Evolutionary conservation across 495 filamentous ascomycete species (phyloP), one percentile per base, ranked within the genome.

Genomic region (Durotheca rogersii): DNA sequence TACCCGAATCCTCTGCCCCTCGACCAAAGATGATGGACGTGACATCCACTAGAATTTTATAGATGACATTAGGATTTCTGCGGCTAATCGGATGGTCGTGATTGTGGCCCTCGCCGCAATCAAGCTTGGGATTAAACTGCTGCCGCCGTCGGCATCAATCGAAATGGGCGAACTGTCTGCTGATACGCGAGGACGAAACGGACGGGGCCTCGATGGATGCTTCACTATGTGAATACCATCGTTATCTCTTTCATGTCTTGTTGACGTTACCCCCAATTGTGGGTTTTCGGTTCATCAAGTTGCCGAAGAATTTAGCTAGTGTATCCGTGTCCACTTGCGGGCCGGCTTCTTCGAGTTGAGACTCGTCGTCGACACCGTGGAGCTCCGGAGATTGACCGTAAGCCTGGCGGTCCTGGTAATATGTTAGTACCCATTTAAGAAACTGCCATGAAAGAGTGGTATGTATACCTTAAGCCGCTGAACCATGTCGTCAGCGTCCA

Each of bases 401-500:
- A 7, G 72, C 64, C 52, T 78, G 73, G 12, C 73, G 73, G 31
- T 78, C 73, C 74, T 77, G 48, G 47, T 16, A 46, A 53, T n/a
- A 16, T 38, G 33, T 60, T 43, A 64, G 46, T 17, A n/a, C 16
- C 39, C 27, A 10, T 35, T 44, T 6, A 0, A 11, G 1, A 3
- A 11, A 20, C 19, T 31, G n/a, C n/a, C n/a, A n/a, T n/a, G n/a
- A n/a, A n/a, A 16, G 1, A 11, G 3, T 4, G 1, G 23, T 7
- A 31, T 34, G 9, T 19, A 36, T 71, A 93, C 90, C 80, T 89
- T 89, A 35, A 96, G 75, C 63, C 87, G 82, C 64, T 90, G 86
- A 39, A 96, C 68, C 87, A 95, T 93, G 53, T 95, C 93, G 60
- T 97, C 92, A 6, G 90, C 90, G 70, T 97, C 90, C 6, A 96